Evolutionary conservation across 2,329 filamentous ascomycete species (phyloP).

Genomic region (Alternaria postmessia): DNA sequence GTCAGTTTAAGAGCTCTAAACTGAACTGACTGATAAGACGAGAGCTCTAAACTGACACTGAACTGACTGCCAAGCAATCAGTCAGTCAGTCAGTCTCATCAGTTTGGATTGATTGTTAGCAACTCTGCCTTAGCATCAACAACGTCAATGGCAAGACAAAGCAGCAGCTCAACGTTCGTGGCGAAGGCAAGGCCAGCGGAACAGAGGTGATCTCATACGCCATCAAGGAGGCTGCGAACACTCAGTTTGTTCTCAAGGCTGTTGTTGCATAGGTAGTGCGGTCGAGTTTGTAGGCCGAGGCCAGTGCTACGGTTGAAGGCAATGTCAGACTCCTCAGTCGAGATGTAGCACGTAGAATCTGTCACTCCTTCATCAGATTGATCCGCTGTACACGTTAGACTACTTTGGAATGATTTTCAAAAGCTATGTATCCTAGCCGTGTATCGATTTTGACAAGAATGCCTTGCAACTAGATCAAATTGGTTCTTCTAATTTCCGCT

Average conservation of each 20-base stretch:
- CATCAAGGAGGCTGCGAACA: background rate
- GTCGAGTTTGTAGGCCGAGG: background rate
- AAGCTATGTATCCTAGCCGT: background rate
- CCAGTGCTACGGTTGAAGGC: background rate
- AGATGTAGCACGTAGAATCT: background rate
- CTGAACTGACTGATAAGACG: too few species aligned
- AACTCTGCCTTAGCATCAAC: conserved; percentile 12
- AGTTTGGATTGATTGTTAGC: too few species aligned
- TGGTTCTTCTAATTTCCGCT: too few species aligned
- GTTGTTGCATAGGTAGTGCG: background rate
- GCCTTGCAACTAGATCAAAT: too few species aligned
- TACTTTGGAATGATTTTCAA: background rate
- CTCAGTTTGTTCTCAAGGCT: conserved; percentile 4
- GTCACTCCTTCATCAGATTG: background rate
- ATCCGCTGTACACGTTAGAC: background rate
- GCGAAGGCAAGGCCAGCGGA: background rate
- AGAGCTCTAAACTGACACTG: too few species aligned
- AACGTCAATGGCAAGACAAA: background rate
- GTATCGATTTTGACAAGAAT: background rate
- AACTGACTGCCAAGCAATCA: too few species aligned
- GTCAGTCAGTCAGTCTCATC: too few species aligned
- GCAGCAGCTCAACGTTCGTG: conserved; percentile 6
- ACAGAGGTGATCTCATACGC: background rate
- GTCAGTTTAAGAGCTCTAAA: too few species aligned
- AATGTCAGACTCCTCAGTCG: background rate